phyloP scores from a whole-genome alignment of 305 asterid species.

The Fraxinus platypoda region DNA sequence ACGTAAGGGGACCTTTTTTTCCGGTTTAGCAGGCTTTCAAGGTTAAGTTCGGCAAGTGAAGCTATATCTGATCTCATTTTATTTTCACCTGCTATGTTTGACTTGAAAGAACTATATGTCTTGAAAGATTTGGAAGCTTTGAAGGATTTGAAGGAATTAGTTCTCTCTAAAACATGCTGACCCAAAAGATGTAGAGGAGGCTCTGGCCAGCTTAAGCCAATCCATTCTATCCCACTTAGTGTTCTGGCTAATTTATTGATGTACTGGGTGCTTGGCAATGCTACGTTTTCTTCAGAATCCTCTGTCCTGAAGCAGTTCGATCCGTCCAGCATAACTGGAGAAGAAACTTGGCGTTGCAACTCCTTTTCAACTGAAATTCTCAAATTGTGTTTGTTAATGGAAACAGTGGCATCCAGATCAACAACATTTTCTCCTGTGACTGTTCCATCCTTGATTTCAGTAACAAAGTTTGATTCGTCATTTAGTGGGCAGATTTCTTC shows the following conservation, averaged over 20 bases:
- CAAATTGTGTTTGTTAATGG: constrained; percentile 19
- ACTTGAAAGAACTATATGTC: constrained; percentile 58
- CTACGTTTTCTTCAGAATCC: constrained; percentile 41
- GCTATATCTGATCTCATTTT: constrained; percentile 38
- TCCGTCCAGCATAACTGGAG: constrained; percentile 52
- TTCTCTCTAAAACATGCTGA: constrained; percentile 52
- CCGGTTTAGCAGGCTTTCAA: constrained; percentile 63
- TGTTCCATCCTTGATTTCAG: constrained; percentile 30
- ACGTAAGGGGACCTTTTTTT: constrained; percentile 80
- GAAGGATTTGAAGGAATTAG: constrained; percentile 52
- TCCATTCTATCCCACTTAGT: constrained; percentile 68
- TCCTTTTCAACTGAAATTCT: constrained; percentile 32
- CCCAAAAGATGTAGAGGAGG: constrained; percentile 69
- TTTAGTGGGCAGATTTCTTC: constrained; percentile 68
- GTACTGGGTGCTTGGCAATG: constrained; percentile 31
- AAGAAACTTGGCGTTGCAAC: constrained; percentile 41
- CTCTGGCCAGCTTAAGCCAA: constrained; percentile 98
- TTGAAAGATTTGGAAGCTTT: constrained; percentile 55
- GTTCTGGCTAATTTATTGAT: constrained; percentile 44
- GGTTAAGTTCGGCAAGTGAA: constrained; percentile 61
- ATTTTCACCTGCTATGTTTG: constrained; percentile 30
- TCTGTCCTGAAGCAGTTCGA: constrained; percentile 50
- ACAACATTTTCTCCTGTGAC: constrained; percentile 22
- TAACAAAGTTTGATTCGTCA: constrained; percentile 44
- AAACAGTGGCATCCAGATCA: constrained; percentile 27